Base-by-base conservation (phyloP, 2,329 filamentous ascomycete genomes). In the Hypoxylon rubiginosum region DNA sequence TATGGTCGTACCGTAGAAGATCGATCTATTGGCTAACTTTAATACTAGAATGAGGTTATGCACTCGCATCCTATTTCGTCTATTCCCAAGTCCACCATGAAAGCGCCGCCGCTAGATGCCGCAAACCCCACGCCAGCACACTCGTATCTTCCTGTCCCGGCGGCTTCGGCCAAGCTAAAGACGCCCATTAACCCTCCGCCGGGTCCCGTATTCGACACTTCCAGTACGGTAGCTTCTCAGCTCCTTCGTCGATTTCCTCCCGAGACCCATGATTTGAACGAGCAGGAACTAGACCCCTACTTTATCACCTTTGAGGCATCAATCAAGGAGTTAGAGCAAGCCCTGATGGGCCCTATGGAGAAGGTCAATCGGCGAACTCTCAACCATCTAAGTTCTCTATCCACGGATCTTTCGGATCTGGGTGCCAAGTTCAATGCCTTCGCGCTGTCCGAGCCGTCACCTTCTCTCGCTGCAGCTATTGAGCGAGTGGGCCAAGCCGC, bases 361-460 rank as follows among this genome's bases (percentile, higher is more conserved):
- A 97, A 97, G 79, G 94, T 97, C 67, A 99, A 98, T 75, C 89
- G 95, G 32, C 88, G 96, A 36, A 94, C 94, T 5, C 82, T 99
- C 6, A 92, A 90, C 66, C 96, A 99, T 74, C 81, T 98, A 9
- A 92, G 92, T 13, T 90, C 91, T 4, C 83, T 97, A 52, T 93
- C 93, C 2, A 87, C 93, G 4, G 96, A 99, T 77, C 86, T 98
- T 66, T 93, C 94, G 71, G 96, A 99, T 76, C 85, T 99, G 8
- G 96, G 96, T 7, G 96, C 94, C n/a, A 88, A 94, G 66, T 98
- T 96, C 79, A 99, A 99, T 75, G 96, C 92, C 0, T 99, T 99
- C 79, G 97, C 97, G 0, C 85, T 99, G 0, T 97, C 94, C 0
- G 96, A 99, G 78, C 92, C 94, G 71, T 94, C 93, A 0, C 90